Conservation (phyloP, 768 basidiomycete species). For the Russula compacta region DNA sequence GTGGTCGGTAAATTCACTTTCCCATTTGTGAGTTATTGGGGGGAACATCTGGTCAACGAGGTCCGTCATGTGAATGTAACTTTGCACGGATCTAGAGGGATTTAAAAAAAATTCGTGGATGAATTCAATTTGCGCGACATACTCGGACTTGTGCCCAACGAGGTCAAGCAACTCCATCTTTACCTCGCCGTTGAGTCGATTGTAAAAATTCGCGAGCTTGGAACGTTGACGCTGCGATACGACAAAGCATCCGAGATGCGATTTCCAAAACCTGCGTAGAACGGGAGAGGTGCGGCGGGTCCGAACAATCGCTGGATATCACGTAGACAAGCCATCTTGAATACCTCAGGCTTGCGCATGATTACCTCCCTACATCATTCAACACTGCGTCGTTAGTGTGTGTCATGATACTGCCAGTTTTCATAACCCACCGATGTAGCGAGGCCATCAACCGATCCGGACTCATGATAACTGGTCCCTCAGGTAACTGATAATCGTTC, state of each 20-base stretch:
- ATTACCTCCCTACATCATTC: constrained; percentile 73
- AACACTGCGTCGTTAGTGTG: neutral
- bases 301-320: constrained; percentile 92
- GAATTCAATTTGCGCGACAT: constrained; percentile 25
- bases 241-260: constrained; percentile 96
- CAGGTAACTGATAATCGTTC: constrained; percentile 92
- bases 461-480: constrained; percentile 98
- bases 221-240: constrained; percentile 93
- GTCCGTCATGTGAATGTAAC: constrained; percentile 98
- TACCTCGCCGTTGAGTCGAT: constrained; percentile 93
- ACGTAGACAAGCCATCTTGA: constrained; percentile 98
- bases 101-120: neutral
- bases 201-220: constrained; percentile 91
- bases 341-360: constrained; percentile 98
- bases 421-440: constrained; percentile 64
- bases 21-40: constrained; percentile 82
- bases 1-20: constrained; percentile 91
- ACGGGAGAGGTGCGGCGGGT: constrained; percentile 59
- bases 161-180: constrained; percentile 96
- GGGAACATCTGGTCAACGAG: constrained; percentile 99
- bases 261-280: constrained; percentile 98
- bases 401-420: constrained; percentile 20
- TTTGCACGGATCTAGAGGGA: constrained; percentile 25
- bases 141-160: constrained; percentile 96
- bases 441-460: constrained; percentile 93